phyloP scores from a whole-genome alignment of 1,284 basidiomycete genomes.

The Hortiboletus rubellus region DNA sequence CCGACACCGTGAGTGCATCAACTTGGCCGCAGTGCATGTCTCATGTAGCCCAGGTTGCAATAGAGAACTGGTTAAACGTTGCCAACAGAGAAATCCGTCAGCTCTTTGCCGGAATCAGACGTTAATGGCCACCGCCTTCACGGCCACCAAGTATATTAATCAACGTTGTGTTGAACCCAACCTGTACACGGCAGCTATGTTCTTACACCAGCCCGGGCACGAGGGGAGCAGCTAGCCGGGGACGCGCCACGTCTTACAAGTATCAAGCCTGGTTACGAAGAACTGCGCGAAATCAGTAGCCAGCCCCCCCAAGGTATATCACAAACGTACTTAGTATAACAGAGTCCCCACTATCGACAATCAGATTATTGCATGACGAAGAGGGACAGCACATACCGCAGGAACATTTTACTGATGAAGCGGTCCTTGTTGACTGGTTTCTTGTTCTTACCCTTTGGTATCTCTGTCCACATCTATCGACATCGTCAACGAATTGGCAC shows the following conservation, averaged over 20 bases:
- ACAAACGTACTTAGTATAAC: conserved; percentile 83
- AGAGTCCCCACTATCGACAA: conserved; percentile 75
- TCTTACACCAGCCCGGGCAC: not conserved
- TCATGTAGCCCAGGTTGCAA: conserved; percentile 38
- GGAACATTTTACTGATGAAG: conserved; percentile 98
- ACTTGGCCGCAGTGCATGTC: conserved; percentile 10
- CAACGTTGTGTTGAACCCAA: not conserved
- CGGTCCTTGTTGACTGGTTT: conserved; percentile 99
- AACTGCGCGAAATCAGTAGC: conserved; percentile 48
- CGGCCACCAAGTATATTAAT: not conserved
- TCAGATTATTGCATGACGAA: conserved; percentile 13
- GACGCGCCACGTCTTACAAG: not conserved
- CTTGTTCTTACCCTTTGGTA: conserved; percentile 97
- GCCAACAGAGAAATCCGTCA: conserved; percentile 56
- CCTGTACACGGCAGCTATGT: not conserved
- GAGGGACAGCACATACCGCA: conserved; percentile 55
- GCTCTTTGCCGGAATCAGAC: conserved; percentile 36
- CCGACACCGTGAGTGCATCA: conserved; percentile 50
- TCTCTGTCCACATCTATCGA: conserved; percentile 95
- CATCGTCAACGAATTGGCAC: conserved; percentile 6
- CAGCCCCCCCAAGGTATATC: conserved; percentile 10
- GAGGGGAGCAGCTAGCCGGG: not conserved
- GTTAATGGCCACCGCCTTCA: no score
- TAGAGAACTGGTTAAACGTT: conserved; percentile 51
- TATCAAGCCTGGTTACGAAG: conserved; percentile 80